These are phyloP conservation scores for Tuber aestivum DNA, from an alignment of 495 filamentous ascomycete genomes.

Conservation along the genomic window DNA sequence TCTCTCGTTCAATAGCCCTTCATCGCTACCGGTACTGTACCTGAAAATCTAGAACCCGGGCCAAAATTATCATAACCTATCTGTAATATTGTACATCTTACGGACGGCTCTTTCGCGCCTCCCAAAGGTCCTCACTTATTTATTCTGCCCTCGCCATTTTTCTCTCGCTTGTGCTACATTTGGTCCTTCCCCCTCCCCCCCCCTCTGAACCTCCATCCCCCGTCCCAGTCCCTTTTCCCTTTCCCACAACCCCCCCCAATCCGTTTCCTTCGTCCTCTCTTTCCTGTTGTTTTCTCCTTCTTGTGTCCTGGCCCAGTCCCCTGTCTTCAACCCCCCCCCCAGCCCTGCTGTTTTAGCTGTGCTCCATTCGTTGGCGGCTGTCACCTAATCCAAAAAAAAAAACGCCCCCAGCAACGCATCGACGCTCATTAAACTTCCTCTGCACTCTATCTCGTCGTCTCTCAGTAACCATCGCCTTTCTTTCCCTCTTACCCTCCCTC, in stretches of 20 bases:
- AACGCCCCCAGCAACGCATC: constrained; percentile 36
- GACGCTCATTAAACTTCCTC: constrained; percentile 43
- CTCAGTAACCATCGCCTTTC: constrained; percentile 21
- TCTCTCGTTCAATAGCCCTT: background rate
- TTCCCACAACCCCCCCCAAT: constrained; percentile 9
- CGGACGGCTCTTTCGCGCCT: constrained; percentile 4
- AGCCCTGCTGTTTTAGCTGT: constrained; percentile 40
- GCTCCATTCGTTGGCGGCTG: constrained; percentile 37
- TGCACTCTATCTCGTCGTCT: constrained; percentile 41
- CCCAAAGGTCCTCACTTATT: constrained; percentile 4
- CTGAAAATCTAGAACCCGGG: background rate
- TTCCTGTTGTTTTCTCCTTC: constrained; percentile 33
- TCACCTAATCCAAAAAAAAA: constrained; percentile 39
- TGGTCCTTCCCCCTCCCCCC: background rate
- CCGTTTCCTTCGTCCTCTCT: constrained; percentile 26
- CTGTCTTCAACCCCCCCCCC: constrained; percentile 24
- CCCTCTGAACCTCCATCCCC: constrained; percentile 1
- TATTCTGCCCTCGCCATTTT: constrained; percentile 1
- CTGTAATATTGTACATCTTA: constrained; percentile 4
- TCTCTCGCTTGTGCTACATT: background rate
- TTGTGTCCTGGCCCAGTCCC: constrained; percentile 31
- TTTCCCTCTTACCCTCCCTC: too few relatives aligned
- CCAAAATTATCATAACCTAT: constrained; percentile 6
- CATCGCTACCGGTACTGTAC: background rate
- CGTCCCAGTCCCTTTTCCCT: constrained; percentile 9